These are phyloP conservation scores for Castanea sativa DNA, from an alignment of 306 rosid genomes.

Conservation along the genomic window DNA sequence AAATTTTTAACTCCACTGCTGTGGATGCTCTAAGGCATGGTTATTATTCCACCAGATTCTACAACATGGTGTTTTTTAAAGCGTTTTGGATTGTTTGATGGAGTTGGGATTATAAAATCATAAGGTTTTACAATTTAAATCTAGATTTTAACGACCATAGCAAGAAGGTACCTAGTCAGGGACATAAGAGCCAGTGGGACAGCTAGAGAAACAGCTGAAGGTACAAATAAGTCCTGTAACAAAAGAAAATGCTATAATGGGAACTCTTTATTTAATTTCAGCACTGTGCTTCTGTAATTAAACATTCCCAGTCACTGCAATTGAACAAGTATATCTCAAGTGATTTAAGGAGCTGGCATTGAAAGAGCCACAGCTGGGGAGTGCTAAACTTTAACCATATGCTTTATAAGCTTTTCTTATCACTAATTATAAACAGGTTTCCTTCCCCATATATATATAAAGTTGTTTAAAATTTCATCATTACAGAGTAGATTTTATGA, in stretches of 20 bases:
- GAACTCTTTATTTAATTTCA: background rate
- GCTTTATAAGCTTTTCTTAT: background rate
- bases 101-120: no score
- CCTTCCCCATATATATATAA: background rate
- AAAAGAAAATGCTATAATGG: slow-evolving; percentile 20
- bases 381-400: background rate
- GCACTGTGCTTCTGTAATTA: background rate
- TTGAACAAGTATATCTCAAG: background rate
- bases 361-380: background rate
- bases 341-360: background rate
- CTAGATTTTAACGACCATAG: background rate
- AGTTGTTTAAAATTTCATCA: background rate
- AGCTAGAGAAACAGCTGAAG: slow-evolving; percentile 70
- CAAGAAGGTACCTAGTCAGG: slow-evolving; percentile 60
- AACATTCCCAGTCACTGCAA: background rate
- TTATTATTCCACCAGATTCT: no score
- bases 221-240: slow-evolving; percentile 64
- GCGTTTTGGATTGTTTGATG: no score
- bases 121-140: no score
- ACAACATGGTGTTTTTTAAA: no score
- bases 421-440: background rate
- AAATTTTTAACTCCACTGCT: no score
- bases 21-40: no score
- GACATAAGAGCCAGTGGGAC: slow-evolving; percentile 92
- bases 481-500: background rate